These are phyloP conservation scores for Zanthoxylum bungeanum DNA, from an alignment of 345 rosid species.

Conservation along the genomic window DNA sequence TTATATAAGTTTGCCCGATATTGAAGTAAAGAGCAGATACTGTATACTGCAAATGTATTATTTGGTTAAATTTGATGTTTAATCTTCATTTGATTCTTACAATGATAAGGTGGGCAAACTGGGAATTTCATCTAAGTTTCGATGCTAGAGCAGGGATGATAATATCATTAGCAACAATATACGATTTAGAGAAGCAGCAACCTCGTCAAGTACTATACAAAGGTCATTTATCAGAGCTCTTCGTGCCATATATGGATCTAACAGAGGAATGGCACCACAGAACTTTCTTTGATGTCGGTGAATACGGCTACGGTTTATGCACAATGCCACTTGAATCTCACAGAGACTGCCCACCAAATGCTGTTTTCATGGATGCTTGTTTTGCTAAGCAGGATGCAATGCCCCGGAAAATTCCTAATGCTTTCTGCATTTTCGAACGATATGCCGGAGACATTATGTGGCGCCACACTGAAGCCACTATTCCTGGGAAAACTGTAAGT, in stretches of 20 bases:
- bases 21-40: too few relatives aligned
- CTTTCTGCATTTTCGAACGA: conserved; percentile 36
- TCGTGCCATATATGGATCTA: conserved; percentile 37
- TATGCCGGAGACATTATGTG: conserved; percentile 43
- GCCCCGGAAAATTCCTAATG: conserved; percentile 11
- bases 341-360: conserved; percentile 31
- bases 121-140: conserved; percentile 30
- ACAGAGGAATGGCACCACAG: conserved; percentile 27
- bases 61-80: not conserved
- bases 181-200: conserved; percentile 19
- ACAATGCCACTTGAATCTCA: conserved; percentile 20
- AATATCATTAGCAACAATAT: conserved; percentile 28
- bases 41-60: not conserved
- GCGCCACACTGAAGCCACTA: conserved; percentile 42
- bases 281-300: conserved; percentile 26
- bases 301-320: conserved; percentile 28
- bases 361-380: conserved; percentile 25
- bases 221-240: conserved; percentile 30
- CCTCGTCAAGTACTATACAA: conserved; percentile 29
- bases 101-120: conserved; percentile 26
- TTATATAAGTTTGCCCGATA: too few relatives aligned
- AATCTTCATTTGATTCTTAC: not conserved
- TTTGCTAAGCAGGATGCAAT: conserved; percentile 21
- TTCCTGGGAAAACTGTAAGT: conserved; percentile 25
- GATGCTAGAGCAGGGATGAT: conserved; percentile 31